Percentiles rank a stretch among this genome's conserved stretches.
Conservation (phyloP, 1,284 basidiomycete species). For the Ceratobasidium sp. region DNA sequence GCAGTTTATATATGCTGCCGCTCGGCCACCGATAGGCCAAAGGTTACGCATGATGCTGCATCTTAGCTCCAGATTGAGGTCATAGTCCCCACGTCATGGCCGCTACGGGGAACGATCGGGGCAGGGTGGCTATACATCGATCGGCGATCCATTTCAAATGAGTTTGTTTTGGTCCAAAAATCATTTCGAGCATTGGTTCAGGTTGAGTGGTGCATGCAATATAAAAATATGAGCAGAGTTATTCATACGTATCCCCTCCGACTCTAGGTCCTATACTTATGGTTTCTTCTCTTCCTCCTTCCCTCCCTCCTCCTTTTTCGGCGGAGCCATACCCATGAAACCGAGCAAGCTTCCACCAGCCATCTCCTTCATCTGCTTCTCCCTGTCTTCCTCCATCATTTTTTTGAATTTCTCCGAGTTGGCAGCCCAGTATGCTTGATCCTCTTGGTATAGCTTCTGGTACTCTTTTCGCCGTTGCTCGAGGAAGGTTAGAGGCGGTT, state of each 20-base stretch:
- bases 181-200: neutral
- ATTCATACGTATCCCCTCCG: neutral
- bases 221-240: slow-evolving; percentile 33
- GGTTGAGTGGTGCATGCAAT: slow-evolving; percentile 41
- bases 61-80: neutral
- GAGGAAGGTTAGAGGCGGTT: slow-evolving; percentile 82
- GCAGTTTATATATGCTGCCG: slow-evolving; percentile 5
- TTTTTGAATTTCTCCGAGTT: slow-evolving; percentile 87
- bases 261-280: neutral
- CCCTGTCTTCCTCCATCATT: slow-evolving; percentile 83
- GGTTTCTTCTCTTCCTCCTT: slow-evolving; percentile 25
- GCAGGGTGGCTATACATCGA: slow-evolving; percentile 6
- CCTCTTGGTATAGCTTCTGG: slow-evolving; percentile 85
- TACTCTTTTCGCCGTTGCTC: slow-evolving; percentile 91
- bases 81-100: neutral
- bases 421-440: slow-evolving; percentile 87
- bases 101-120: neutral
- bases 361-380: slow-evolving; percentile 77
- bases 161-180: neutral
- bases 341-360: slow-evolving; percentile 62
- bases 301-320: slow-evolving; percentile 25
- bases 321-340: slow-evolving; percentile 42
- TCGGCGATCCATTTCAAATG: slow-evolving; percentile 32
- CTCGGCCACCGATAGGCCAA: no score
- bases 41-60: no score